These are phyloP conservation scores for Carallia pectinifolia DNA, from an alignment of 345 rosid genomes.

Conservation along the genomic window DNA sequence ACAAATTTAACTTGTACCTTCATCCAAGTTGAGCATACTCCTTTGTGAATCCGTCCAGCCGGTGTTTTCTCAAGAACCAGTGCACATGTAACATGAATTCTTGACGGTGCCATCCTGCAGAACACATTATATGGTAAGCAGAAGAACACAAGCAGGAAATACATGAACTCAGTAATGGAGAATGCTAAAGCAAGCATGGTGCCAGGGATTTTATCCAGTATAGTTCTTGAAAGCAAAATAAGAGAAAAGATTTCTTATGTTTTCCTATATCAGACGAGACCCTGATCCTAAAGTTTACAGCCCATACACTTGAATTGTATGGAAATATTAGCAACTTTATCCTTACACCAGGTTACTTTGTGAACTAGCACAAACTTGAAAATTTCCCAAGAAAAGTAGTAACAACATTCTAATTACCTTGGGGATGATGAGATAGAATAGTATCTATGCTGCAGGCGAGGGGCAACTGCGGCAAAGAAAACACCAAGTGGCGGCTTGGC, in stretches of 20 bases:
- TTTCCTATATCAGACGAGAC: too few species aligned
- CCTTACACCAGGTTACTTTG: not conserved
- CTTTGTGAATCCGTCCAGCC: constrained; percentile 80
- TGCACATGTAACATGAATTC: constrained; percentile 92
- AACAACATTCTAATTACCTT: constrained; percentile 44
- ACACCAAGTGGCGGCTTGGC: constrained; percentile 92
- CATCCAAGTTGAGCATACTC: constrained; percentile 98
- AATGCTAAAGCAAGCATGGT: not conserved
- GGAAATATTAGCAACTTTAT: not conserved
- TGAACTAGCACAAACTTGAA: not conserved
- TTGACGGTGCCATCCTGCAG: constrained; percentile 59
- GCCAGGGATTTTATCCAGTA: not conserved
- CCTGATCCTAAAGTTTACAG: not conserved
- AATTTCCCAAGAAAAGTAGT: not conserved
- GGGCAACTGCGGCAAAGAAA: constrained; percentile 86
- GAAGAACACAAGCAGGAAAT: not conserved
- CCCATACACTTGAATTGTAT: not conserved
- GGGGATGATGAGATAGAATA: constrained; percentile 98
- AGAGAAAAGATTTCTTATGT: too few species aligned
- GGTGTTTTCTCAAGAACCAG: constrained; percentile 83
- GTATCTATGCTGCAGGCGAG: constrained; percentile 87
- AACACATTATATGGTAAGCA: constrained; percentile 15
- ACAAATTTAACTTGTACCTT: constrained; percentile 38
- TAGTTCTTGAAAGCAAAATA: too few species aligned
- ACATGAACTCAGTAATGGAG: not conserved